Conservation (phyloP, 2,329 filamentous ascomycete species). For the Arthroderma sp. region DNA sequence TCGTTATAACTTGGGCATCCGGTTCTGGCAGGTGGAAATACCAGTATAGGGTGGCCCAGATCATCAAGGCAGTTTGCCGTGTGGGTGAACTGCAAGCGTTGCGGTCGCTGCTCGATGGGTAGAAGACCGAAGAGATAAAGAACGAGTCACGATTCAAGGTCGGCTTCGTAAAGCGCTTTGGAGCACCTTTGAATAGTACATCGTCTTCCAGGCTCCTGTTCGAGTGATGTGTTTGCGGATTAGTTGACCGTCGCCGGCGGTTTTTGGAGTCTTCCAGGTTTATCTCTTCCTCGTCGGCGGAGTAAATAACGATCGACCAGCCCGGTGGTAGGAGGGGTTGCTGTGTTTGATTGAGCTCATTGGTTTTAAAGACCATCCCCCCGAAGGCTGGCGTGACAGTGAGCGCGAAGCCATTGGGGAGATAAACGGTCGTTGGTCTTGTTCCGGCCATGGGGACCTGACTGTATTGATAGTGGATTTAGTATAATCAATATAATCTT, state of each 20-base stretch:
- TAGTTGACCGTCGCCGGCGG: background rate
- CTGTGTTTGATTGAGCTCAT: constrained; percentile 55
- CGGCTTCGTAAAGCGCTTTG: constrained; percentile 56
- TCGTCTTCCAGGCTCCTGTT: background rate
- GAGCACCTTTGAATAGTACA: constrained; percentile 23
- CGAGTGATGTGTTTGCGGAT: too few species aligned
- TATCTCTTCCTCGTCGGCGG: constrained; percentile 8
- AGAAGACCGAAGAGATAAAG: constrained; percentile 85
- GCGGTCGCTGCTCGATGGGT: constrained; percentile 66
- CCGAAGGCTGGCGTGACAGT: constrained; percentile 77
- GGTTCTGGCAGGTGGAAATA: constrained; percentile 87
- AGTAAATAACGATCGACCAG: constrained; percentile 80
- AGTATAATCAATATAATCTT: too few species aligned
- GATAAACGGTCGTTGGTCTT: constrained; percentile 30
- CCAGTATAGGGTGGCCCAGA: constrained; percentile 91
- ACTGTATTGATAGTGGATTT: too few species aligned
- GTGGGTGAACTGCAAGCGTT: constrained; percentile 69
- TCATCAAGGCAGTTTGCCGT: constrained; percentile 87
- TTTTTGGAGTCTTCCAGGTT: constrained; percentile 11
- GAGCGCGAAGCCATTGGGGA: constrained; percentile 79
- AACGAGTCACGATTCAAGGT: constrained; percentile 68
- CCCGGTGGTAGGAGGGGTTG: constrained; percentile 62
- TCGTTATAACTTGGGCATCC: constrained; percentile 47
- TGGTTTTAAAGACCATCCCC: constrained; percentile 79
- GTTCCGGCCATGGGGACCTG: background rate